Conservation (phyloP, 148 eudicot genomes). For the Nepenthes gracilis region DNA sequence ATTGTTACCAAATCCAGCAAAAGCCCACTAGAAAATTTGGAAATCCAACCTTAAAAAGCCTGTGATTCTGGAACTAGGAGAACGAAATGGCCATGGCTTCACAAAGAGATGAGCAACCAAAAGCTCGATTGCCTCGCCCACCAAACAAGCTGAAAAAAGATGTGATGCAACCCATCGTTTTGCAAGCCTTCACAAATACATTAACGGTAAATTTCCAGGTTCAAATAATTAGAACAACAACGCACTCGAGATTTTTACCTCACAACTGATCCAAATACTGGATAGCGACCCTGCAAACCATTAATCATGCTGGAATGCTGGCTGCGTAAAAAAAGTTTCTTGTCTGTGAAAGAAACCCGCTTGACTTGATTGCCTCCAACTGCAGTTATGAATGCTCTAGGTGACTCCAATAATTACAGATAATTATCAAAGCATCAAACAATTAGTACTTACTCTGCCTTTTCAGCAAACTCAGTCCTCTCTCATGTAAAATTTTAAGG, state of each 20-base stretch:
- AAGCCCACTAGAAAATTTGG: neutral
- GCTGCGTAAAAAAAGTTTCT: constrained; percentile 41
- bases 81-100: constrained; percentile 64
- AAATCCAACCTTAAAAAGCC: constrained; percentile 68
- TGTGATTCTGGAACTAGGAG: constrained; percentile 67
- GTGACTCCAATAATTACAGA: constrained; percentile 1
- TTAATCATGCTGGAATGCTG: constrained; percentile 94
- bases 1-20: neutral
- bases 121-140: constrained; percentile 74
- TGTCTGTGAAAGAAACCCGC: constrained; percentile 60
- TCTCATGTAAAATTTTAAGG: constrained; percentile 84
- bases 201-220: neutral
- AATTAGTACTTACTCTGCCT: constrained; percentile 36
- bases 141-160: constrained; percentile 63
- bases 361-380: constrained; percentile 43
- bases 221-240: neutral
- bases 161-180: constrained; percentile 96
- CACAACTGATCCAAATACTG: constrained; percentile 72
- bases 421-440: neutral
- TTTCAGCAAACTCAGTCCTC: constrained; percentile 56
- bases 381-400: constrained; percentile 10
- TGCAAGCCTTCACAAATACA: constrained; percentile 57
- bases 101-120: constrained; percentile 75
- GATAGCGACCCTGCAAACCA: constrained; percentile 83
- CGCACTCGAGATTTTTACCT: constrained; percentile 23